phyloP scores from a whole-genome alignment of 306 rosid genomes.

The Dalbergia oliveri region DNA sequence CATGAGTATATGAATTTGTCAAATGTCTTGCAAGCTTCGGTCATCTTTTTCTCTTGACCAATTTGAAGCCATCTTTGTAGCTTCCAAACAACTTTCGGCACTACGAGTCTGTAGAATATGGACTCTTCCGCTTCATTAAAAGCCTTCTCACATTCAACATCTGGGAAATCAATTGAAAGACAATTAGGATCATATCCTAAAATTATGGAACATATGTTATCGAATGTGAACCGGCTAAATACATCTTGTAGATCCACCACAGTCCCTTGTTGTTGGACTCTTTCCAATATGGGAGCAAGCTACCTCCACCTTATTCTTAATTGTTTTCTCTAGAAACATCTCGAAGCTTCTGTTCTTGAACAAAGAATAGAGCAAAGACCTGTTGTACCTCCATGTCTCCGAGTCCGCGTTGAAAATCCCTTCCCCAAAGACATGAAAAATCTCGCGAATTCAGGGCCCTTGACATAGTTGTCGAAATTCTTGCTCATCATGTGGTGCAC shows the following conservation, averaged over 20 bases:
- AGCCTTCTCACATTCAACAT: conserved; percentile 51
- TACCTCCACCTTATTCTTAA: conserved; percentile 24
- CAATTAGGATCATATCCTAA: conserved; percentile 57
- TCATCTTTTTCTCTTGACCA: conserved; percentile 51
- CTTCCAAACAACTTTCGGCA: conserved; percentile 55
- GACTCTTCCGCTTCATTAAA: conserved; percentile 47
- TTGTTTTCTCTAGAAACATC: conserved; percentile 32
- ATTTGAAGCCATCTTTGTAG: conserved; percentile 52
- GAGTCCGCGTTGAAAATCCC: conserved; percentile 52
- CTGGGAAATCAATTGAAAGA: conserved; percentile 49
- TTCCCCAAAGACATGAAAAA: conserved; percentile 51
- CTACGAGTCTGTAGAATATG: conserved; percentile 40
- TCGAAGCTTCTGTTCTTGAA: conserved; percentile 11
- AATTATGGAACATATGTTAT: conserved; percentile 46
- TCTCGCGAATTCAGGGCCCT: conserved; percentile 48
- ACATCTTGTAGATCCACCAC: conserved; percentile 55
- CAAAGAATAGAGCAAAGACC: conserved; percentile 37
- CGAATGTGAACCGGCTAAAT: conserved; percentile 53
- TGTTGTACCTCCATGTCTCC: conserved; percentile 43
- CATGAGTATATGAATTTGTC: conserved; percentile 49
- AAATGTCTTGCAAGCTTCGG: conserved; percentile 40
- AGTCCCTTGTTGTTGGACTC: neutral
- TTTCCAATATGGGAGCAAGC: conserved; percentile 39
- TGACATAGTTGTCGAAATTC: conserved; percentile 44
- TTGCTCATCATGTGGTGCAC: conserved; percentile 45